These are phyloP conservation scores for Neurospora tetraspora DNA, from an alignment of 495 filamentous ascomycete genomes.

Conservation along the genomic window DNA sequence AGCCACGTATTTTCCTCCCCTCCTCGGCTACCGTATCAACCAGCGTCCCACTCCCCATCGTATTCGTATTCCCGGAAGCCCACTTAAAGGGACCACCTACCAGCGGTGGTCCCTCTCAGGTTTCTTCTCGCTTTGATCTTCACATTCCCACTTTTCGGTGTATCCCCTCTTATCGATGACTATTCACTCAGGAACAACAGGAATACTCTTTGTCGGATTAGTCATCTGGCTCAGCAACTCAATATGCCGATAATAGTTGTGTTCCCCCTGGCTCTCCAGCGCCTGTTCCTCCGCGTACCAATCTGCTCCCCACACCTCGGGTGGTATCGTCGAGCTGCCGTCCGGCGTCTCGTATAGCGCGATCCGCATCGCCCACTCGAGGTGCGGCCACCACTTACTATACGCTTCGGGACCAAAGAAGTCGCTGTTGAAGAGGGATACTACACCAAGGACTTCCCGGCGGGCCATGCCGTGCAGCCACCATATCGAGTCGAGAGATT, in stretches of 20 bases:
- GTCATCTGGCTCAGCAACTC: conserved; percentile 39
- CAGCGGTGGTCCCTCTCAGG: neutral
- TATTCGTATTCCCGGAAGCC: neutral
- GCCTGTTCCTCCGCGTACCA: conserved; percentile 33
- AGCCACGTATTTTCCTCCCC: neutral
- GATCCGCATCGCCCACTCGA: conserved; percentile 46
- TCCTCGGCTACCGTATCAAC: neutral
- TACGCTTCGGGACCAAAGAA: conserved; percentile 28
- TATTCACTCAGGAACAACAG: conserved; percentile 15
- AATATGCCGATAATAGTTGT: conserved; percentile 33
- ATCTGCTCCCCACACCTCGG: conserved; percentile 40
- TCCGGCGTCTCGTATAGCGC: conserved; percentile 31
- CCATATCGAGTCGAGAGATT: conserved; percentile 42
- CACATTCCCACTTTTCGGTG: neutral
- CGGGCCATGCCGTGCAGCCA: conserved; percentile 48
- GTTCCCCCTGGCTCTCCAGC: conserved; percentile 15
- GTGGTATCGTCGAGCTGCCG: conserved; percentile 29
- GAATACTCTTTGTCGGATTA: conserved; percentile 25
- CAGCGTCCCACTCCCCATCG: neutral
- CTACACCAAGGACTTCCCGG: conserved; percentile 45
- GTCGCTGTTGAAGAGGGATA: conserved; percentile 37
- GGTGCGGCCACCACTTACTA: conserved; percentile 42
- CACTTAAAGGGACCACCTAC: neutral
- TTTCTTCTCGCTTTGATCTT: neutral
- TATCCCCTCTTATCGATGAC: neutral